Evolutionary conservation across 2,329 filamentous ascomycete species (phyloP), one percentile per base, ranked within the genome.

Genomic region (Xylariales sp.): DNA sequence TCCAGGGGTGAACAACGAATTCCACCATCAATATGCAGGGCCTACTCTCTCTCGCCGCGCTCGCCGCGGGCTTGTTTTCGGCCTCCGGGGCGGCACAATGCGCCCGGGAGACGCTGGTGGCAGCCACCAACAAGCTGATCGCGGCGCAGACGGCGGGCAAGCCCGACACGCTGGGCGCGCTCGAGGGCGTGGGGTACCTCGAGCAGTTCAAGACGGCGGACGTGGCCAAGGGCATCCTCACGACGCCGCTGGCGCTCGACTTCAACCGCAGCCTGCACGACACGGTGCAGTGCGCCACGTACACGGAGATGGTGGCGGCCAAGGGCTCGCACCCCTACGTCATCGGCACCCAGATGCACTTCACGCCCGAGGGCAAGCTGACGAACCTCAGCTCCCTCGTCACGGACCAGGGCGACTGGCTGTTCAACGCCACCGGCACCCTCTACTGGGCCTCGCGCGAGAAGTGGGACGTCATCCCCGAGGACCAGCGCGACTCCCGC

Each of bases 361-460:
- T 78, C 60, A 68, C 69, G 32, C 67, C 73, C 69, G 64, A 70
- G 62, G 63, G 67, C 49, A 70, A 73, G 57, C 70, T 79, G 71
- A 52, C 70, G 41, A 74, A 78, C 64, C 70, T 79, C 63, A 77
- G 76, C 67, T 71, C 75, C 18, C 71, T 81, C 49, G 73, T 80
- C 52, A 80, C 79, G 5, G 77, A 78, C 63, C 70, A 67, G 57
- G 79, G 78, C 45, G 78, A 80, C 72, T 81, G 79, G 79, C 74
- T 80, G n/a, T 81, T 81, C 73, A 79, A 80, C 62, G 78, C 79
- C 9, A 74, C 78, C 2, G 73, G 73, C 28, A 80, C 78, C 16
- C 73, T 77, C 55, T 77, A 77, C 67, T 80, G 78, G 73, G 76
- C 78, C 4, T 70, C 74, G 6, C 74, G 71, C n/a, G 79, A 80